Conservation (phyloP, 2,329 filamentous ascomycete genomes). For the Paecilomyces fulvus region DNA sequence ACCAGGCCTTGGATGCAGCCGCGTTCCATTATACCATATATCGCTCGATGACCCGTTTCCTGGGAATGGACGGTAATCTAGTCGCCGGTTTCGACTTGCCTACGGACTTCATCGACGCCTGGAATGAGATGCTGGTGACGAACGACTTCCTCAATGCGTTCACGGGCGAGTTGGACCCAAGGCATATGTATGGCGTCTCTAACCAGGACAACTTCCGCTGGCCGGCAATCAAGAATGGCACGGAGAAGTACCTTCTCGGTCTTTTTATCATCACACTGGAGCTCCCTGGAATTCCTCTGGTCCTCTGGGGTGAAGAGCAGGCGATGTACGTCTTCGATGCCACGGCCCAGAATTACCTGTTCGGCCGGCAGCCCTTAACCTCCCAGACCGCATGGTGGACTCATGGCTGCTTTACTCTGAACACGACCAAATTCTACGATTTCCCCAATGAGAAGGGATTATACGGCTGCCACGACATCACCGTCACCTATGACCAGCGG, state of each 20-base stretch:
- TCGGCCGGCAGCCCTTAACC: slow-evolving; percentile 49
- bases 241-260: slow-evolving; percentile 44
- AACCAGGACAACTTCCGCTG: slow-evolving; percentile 54
- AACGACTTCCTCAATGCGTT: slow-evolving; percentile 49
- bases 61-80: slow-evolving; percentile 45
- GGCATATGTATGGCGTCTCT: slow-evolving; percentile 51
- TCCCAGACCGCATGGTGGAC: slow-evolving; percentile 49
- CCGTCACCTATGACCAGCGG: slow-evolving; percentile 46
- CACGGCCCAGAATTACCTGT: slow-evolving; percentile 52
- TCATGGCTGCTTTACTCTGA: slow-evolving; percentile 50
- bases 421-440: slow-evolving; percentile 43
- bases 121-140: slow-evolving; percentile 42
- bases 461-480: slow-evolving; percentile 44
- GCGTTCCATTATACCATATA: slow-evolving; percentile 52
- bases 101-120: slow-evolving; percentile 40
- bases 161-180: slow-evolving; percentile 47
- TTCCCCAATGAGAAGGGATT: slow-evolving; percentile 44
- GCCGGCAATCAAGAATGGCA: slow-evolving; percentile 46
- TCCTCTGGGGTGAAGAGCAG: slow-evolving; percentile 54
- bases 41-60: slow-evolving; percentile 45
- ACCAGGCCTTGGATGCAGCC: slow-evolving; percentile 44
- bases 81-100: slow-evolving; percentile 39
- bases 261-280: slow-evolving; percentile 46
- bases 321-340: slow-evolving; percentile 51
- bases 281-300: slow-evolving; percentile 46